Conservation (phyloP, 192 early-diverging fungal genomes). For the Pilobolus umbonatus region DNA sequence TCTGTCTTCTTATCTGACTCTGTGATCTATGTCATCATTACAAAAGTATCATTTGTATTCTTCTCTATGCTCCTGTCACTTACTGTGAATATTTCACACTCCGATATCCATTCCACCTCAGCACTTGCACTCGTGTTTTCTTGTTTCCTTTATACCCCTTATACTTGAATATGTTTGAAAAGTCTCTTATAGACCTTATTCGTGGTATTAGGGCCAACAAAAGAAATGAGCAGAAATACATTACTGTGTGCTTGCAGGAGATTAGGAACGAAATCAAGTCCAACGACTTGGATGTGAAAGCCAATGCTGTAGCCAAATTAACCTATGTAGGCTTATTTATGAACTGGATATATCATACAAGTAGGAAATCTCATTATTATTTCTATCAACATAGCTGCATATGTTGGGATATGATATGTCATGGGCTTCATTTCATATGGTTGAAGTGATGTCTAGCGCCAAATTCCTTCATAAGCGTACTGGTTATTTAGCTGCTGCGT, state of each 20-base stretch:
- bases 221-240: conserved; percentile 83
- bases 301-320: conserved; percentile 85
- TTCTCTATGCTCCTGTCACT: no score
- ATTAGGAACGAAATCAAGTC: conserved; percentile 81
- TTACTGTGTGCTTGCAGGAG: conserved; percentile 81
- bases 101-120: no score
- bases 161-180: conserved; percentile 77
- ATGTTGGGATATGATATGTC: conserved; percentile 97
- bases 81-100: no score
- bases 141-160: no score
- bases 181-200: conserved; percentile 87
- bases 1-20: no score
- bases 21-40: no score
- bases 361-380: conserved; percentile 6
- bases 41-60: no score
- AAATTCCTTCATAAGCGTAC: conserved; percentile 82
- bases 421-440: conserved; percentile 94
- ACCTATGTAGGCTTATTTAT: conserved; percentile 51
- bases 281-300: conserved; percentile 84
- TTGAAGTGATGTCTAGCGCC: conserved; percentile 93
- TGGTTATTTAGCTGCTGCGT: conserved; percentile 89
- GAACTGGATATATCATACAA: neutral
- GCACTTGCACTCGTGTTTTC: no score
- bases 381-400: conserved; percentile 61
- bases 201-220: conserved; percentile 91